phyloP scores from a whole-genome alignment of 139 green algal genomes.

The Chlorella sorokiniana region DNA sequence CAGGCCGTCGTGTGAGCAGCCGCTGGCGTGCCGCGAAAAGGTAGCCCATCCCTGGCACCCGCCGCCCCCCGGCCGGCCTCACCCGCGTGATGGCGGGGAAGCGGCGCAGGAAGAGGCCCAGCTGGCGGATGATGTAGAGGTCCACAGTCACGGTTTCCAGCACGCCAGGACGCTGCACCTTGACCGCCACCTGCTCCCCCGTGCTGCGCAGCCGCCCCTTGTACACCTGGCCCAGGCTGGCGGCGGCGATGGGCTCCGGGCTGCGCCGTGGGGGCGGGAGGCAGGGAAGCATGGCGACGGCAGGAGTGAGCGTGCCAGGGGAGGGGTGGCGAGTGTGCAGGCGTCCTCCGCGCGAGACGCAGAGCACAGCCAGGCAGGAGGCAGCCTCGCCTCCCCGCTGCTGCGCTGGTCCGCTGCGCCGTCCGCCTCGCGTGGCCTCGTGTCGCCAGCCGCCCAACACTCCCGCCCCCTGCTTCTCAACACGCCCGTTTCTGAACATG shows the following conservation, averaged over 20 bases:
- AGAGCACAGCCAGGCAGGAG: too few species aligned
- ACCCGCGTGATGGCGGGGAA: slow-evolving; percentile 60
- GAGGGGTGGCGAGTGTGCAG: background rate
- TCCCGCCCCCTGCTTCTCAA: too few species aligned
- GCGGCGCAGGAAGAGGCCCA: slow-evolving; percentile 69
- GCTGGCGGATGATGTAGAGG: slow-evolving; percentile 84
- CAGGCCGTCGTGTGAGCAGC: too few species aligned
- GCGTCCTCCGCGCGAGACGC: too few species aligned
- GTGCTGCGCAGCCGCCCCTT: slow-evolving; percentile 62
- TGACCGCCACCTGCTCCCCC: slow-evolving; percentile 91
- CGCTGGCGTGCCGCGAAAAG: too few species aligned
- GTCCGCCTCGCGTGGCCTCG: too few species aligned
- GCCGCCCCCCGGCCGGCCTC: background rate
- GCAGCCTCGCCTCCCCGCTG: too few species aligned
- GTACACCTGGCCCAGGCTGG: slow-evolving; percentile 92
- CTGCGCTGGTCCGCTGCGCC: too few species aligned
- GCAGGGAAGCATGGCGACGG: slow-evolving; percentile 66
- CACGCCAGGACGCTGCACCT: slow-evolving; percentile 92
- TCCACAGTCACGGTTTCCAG: slow-evolving; percentile 91
- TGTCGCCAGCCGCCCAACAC: too few species aligned
- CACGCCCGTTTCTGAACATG: too few species aligned
- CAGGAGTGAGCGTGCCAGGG: background rate
- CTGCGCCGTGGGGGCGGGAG: slow-evolving; percentile 51
- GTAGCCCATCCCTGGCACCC: background rate
- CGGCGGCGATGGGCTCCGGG: slow-evolving; percentile 89